These are phyloP conservation scores for Mycena capillaripes DNA, from an alignment of 768 basidiomycete species.

Conservation along the genomic window DNA sequence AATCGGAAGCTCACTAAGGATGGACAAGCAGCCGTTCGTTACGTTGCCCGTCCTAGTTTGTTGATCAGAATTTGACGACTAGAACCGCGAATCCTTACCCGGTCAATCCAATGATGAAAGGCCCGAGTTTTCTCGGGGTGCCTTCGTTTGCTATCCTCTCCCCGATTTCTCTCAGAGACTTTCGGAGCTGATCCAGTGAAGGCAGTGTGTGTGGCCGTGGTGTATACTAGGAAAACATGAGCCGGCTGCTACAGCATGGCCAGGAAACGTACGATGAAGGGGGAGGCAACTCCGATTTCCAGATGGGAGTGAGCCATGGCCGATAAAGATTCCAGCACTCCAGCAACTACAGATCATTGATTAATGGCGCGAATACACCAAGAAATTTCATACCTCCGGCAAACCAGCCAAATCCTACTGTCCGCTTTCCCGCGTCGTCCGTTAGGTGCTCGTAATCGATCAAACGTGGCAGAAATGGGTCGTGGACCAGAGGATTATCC, in stretches of 20 bases:
- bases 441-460: slow-evolving; percentile 92
- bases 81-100: slow-evolving; percentile 68
- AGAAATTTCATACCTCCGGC: slow-evolving; percentile 77
- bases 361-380: slow-evolving; percentile 2
- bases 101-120: slow-evolving; percentile 86
- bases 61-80: slow-evolving; percentile 8
- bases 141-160: slow-evolving; percentile 67
- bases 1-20: slow-evolving; percentile 80
- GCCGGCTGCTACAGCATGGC: background rate
- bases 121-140: slow-evolving; percentile 75
- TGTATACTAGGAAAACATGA: slow-evolving; percentile 64
- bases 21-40: slow-evolving; percentile 80
- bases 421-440: slow-evolving; percentile 73
- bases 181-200: slow-evolving; percentile 65
- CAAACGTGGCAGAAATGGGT: slow-evolving; percentile 59
- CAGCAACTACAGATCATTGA: slow-evolving; percentile 73
- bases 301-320: slow-evolving; percentile 86
- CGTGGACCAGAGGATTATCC: slow-evolving; percentile 8
- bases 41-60: slow-evolving; percentile 82
- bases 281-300: slow-evolving; percentile 83
- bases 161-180: slow-evolving; percentile 70
- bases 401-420: slow-evolving; percentile 93
- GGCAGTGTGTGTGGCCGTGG: slow-evolving; percentile 85
- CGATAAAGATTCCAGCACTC: slow-evolving; percentile 84
- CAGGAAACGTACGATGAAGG: slow-evolving; percentile 75